These are phyloP conservation scores for Trifolium pratense DNA, from an alignment of 306 rosid genomes.

Conservation along the genomic window DNA sequence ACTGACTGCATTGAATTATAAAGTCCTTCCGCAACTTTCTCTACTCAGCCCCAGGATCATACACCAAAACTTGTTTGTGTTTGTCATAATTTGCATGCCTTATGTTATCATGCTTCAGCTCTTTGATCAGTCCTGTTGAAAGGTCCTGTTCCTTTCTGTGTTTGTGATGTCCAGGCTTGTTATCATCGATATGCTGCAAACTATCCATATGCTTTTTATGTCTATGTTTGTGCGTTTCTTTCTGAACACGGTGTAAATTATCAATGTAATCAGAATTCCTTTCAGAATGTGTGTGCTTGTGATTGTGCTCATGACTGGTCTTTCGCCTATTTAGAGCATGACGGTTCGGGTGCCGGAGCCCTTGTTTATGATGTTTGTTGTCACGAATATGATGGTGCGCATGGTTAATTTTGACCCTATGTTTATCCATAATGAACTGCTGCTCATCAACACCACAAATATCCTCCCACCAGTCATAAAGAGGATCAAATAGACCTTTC, in stretches of 20 bases:
- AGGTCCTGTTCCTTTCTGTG: slow-evolving; percentile 46
- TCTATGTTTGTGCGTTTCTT: slow-evolving; percentile 62
- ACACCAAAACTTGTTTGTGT: slow-evolving; percentile 35
- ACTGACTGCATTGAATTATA: not conserved
- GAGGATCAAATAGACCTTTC: slow-evolving; percentile 89
- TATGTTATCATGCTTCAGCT: slow-evolving; percentile 40
- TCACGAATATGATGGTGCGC: slow-evolving; percentile 44
- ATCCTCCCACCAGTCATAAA: slow-evolving; percentile 91
- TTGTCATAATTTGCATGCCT: slow-evolving; percentile 42
- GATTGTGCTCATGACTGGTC: slow-evolving; percentile 51
- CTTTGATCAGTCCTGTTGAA: slow-evolving; percentile 39
- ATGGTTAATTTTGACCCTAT: slow-evolving; percentile 40
- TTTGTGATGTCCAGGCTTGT: slow-evolving; percentile 44
- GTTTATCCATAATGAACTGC: slow-evolving; percentile 36
- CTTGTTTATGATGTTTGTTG: slow-evolving; percentile 50
- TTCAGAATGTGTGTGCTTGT: slow-evolving; percentile 56
- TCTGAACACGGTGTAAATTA: slow-evolving; percentile 58
- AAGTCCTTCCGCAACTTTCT: slow-evolving; percentile 18
- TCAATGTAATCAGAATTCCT: slow-evolving; percentile 50
- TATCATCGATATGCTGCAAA: slow-evolving; percentile 43
- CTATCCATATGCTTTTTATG: slow-evolving; percentile 46
- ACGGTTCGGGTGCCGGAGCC: slow-evolving; percentile 48
- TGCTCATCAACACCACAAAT: slow-evolving; percentile 49
- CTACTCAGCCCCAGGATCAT: slow-evolving; percentile 42
- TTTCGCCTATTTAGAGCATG: slow-evolving; percentile 52